Percentiles rank a stretch among this genome's conserved stretches.
phyloP scores from a whole-genome alignment of 176 grass and related monocot genomes.

The Cymbopogon citratus region DNA sequence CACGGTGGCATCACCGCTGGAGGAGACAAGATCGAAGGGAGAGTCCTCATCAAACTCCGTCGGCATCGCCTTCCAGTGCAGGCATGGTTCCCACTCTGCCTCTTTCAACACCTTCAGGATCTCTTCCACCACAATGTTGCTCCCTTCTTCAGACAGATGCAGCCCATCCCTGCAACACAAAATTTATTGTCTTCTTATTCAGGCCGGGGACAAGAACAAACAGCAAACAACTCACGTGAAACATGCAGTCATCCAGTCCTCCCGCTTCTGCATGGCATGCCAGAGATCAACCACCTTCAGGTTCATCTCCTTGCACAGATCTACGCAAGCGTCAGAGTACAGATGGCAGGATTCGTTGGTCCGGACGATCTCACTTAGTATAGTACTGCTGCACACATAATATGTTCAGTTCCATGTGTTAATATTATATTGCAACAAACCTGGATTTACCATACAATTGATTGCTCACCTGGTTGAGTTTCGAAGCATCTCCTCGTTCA shows the following conservation, averaged over 20 bases:
- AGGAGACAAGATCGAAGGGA: constrained; percentile 53
- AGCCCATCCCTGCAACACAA: constrained; percentile 45
- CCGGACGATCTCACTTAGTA: constrained; percentile 51
- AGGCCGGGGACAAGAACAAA: not conserved
- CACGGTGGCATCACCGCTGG: constrained; percentile 51
- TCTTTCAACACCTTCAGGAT: constrained; percentile 63
- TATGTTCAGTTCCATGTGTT: not conserved
- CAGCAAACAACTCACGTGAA: constrained; percentile 53
- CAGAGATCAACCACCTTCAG: constrained; percentile 82
- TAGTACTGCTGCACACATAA: constrained; percentile 40
- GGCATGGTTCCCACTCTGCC: constrained; percentile 79
- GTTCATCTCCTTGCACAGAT: constrained; percentile 69
- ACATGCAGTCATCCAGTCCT: constrained; percentile 56
- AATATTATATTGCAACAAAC: not conserved
- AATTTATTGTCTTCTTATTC: not conserved
- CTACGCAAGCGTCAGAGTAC: constrained; percentile 70
- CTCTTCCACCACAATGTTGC: constrained; percentile 53
- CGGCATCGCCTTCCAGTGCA: constrained; percentile 67
- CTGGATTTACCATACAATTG: not conserved
- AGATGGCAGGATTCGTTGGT: constrained; percentile 55
- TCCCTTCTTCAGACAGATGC: constrained; percentile 76
- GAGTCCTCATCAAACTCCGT: constrained; percentile 84
- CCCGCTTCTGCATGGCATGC: constrained; percentile 58
- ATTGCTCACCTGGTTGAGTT: constrained; percentile 32
- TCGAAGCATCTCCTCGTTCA: constrained; percentile 68